A percentile compares a stretch with the other conserved stretches of the same genome.
Evolutionary conservation across 345 rosid species (phyloP).

Genomic region (Eucalyptus regnans): DNA sequence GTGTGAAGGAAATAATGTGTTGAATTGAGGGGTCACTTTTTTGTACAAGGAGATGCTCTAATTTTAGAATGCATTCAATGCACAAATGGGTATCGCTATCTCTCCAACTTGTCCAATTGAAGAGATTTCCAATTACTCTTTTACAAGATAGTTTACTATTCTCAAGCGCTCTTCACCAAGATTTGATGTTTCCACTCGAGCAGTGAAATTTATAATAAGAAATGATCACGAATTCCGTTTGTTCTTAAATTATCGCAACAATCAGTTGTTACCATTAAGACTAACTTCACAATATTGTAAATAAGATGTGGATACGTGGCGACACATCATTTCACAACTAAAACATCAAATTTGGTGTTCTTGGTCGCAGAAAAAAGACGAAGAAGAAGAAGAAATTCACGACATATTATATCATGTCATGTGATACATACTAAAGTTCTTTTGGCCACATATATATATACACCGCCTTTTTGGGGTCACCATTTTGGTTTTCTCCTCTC

Average conservation of each 20-base stretch:
- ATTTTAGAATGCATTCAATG: neutral
- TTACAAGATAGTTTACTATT: neutral
- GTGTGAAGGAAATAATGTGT: neutral
- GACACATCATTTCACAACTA: fast-evolving
- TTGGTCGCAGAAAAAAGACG: fast-evolving
- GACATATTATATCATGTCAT: neutral
- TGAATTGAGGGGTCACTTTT: neutral
- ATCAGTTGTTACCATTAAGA: neutral
- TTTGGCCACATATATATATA: neutral
- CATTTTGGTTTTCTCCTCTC: neutral
- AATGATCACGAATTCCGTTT: neutral
- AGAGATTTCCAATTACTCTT: neutral
- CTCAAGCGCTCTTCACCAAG: neutral
- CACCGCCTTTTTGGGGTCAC: neutral
- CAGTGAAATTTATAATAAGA: neutral
- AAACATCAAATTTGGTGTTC: fast-evolving
- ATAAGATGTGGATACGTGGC: too few relatives aligned
- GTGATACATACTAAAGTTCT: neutral
- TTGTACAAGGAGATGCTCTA: neutral
- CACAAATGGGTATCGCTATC: neutral
- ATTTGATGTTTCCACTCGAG: neutral
- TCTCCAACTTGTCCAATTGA: neutral
- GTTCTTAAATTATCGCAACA: neutral
- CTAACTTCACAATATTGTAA: too few relatives aligned
- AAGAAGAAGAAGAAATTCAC: neutral